Percentiles rank a stretch among this genome's conserved stretches.
phyloP scores from a whole-genome alignment of 352 stramenopile species.

The Globisporangium yorkense region DNA sequence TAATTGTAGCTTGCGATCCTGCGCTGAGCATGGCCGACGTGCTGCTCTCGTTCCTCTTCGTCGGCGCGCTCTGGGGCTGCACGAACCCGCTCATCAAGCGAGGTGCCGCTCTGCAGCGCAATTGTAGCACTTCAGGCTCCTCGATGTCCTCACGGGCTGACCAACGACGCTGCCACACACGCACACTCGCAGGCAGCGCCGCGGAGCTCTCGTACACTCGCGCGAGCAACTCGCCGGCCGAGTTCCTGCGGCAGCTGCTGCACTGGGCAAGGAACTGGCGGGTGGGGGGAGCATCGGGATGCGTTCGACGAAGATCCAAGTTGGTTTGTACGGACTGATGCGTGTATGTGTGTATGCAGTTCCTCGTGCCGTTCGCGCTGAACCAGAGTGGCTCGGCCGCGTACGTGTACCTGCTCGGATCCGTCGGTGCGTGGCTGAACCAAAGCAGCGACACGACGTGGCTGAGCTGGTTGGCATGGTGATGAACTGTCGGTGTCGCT shows the following conservation, averaged over 20 bases:
- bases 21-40: background rate
- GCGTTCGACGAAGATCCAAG: background rate
- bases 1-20: background rate
- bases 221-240: slow-evolving; percentile 45
- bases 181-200: slow-evolving; percentile 35
- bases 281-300: slow-evolving; percentile 18
- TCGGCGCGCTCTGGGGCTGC: slow-evolving; percentile 83
- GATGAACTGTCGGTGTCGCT: background rate
- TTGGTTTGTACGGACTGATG: background rate
- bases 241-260: slow-evolving; percentile 42
- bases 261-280: slow-evolving; percentile 67
- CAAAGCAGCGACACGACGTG: background rate
- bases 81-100: slow-evolving; percentile 83
- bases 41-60: slow-evolving; percentile 73
- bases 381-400: slow-evolving; percentile 83
- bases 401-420: slow-evolving; percentile 76
- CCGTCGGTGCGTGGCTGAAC: slow-evolving; percentile 32
- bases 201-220: slow-evolving; percentile 46
- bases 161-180: background rate
- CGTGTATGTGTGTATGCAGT: slow-evolving; percentile 22
- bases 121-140: background rate
- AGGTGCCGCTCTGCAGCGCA: slow-evolving; percentile 21
- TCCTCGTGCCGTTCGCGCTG: slow-evolving; percentile 72
- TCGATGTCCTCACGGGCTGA: too few relatives aligned
- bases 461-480: background rate